Conservation (phyloP, 2,329 filamentous ascomycete species). For the Aspergillus caelatus region DNA sequence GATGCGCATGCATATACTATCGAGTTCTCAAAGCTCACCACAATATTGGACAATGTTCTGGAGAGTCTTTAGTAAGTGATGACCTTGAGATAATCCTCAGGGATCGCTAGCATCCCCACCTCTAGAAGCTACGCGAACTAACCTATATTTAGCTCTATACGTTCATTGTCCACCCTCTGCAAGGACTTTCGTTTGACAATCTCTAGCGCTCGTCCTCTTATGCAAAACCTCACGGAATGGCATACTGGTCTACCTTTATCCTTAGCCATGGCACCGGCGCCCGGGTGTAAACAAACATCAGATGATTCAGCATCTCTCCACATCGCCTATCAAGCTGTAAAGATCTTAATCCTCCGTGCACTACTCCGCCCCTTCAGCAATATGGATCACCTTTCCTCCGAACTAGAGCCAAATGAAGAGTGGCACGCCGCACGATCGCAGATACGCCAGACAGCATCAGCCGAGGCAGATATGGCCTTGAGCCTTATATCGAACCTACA, state of each 20-base stretch:
- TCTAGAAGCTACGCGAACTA: neutral
- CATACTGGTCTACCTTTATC: neutral
- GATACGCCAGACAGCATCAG: neutral
- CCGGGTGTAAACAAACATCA: neutral
- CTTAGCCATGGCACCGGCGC: neutral
- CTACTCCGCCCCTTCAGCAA: constrained; percentile 5
- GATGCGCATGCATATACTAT: neutral
- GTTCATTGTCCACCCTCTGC: constrained; percentile 1
- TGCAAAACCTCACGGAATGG: neutral
- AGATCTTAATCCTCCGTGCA: constrained; percentile 5
- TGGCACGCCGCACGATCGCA: neutral
- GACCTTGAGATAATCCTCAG: neutral
- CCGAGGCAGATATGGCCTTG: neutral
- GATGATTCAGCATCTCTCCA: constrained; percentile 1
- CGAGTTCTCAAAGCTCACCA: neutral
- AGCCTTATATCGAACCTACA: neutral
- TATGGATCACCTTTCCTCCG: neutral
- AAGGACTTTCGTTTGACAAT: constrained; percentile 5
- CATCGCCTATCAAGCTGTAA: constrained; percentile 1
- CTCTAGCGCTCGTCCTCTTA: neutral
- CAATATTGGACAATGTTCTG: neutral
- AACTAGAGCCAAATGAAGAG: neutral
- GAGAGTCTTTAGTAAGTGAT: neutral
- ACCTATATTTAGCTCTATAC: neutral
- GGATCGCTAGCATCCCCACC: constrained; percentile 3